phyloP scores from a whole-genome alignment of 163 green algal genomes.

The Prototheca wickerhamii region DNA sequence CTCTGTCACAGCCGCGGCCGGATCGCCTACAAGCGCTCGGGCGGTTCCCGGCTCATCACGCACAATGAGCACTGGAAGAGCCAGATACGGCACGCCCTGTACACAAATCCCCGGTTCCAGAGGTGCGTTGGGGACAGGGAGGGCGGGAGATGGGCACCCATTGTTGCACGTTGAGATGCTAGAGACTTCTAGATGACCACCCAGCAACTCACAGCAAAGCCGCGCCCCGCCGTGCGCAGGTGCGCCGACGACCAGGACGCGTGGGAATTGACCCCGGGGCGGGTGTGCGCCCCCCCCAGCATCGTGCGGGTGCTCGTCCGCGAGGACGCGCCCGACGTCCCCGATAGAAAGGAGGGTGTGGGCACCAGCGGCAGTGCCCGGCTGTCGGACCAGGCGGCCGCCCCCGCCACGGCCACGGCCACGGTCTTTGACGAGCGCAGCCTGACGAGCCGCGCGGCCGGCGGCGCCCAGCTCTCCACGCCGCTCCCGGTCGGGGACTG shows the following conservation, averaged over 20 bases:
- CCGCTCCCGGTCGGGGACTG: too few species aligned
- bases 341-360: background rate
- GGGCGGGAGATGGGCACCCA: too few species aligned
- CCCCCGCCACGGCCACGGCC: too few species aligned
- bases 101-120: slow-evolving; percentile 50
- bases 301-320: background rate
- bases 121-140: too few species aligned
- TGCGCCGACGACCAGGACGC: background rate
- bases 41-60: slow-evolving; percentile 52
- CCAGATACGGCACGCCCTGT: slow-evolving; percentile 62
- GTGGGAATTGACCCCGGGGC: background rate
- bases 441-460: too few species aligned
- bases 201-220: background rate
- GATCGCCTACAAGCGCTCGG: slow-evolving; percentile 53
- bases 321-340: background rate
- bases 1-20: slow-evolving; percentile 43
- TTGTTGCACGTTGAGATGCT: too few species aligned
- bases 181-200: too few species aligned
- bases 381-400: too few species aligned
- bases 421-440: too few species aligned
- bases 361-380: background rate
- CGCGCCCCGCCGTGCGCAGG: background rate
- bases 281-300: background rate
- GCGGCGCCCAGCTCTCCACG: too few species aligned
- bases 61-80: slow-evolving; percentile 66